Percentiles rank a stretch among this genome's conserved stretches.
phyloP scores from a whole-genome alignment of 129 eudicot genomes.

The carrot (Daucus carota) region DH1_v3.0 NC_030384.2:34303501-34304000 shows the following conservation, averaged over 20 bases:
- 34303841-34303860: no score
- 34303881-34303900: no score
- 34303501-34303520: constrained; percentile 24
- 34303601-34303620: constrained; percentile 14
- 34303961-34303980: no score
- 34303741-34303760: background rate
- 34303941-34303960: no score
- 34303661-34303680: background rate
- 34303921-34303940: no score
- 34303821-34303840: background rate
- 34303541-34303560: background rate
- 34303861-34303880: no score
- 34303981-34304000: no score
- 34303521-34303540: constrained; percentile 24
- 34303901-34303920: no score
- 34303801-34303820: constrained; percentile 1
- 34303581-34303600: background rate
- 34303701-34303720: background rate
- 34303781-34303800: constrained; percentile 10
- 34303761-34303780: constrained; percentile 10
- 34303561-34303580: constrained; percentile 8
- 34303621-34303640: constrained; percentile 17
- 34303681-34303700: background rate
- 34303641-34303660: background rate
- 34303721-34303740: background rate